Percentiles rank a stretch among this genome's conserved stretches.
Evolutionary conservation across 768 basidiomycete genomes (phyloP).

Genomic region (Pisolithus sp.): DNA sequence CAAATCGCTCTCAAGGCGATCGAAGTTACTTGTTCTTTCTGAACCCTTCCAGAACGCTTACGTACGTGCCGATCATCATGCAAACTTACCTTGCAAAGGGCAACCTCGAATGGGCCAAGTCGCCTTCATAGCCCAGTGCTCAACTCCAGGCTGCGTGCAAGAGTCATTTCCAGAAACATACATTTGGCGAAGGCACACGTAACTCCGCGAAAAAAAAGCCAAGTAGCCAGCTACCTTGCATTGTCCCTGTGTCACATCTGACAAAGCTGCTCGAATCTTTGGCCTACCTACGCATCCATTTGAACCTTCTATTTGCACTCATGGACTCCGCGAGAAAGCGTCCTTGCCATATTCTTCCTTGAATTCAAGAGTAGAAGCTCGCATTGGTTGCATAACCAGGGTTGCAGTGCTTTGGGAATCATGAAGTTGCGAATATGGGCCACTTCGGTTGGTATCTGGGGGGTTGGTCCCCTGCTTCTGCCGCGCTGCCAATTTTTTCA

Average conservation of each 20-base stretch:
- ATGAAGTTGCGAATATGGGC: slow-evolving; percentile 20
- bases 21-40: no score
- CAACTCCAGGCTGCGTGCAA: not conserved
- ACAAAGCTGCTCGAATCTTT: slow-evolving; percentile 2
- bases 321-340: slow-evolving; percentile 9
- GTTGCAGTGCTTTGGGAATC: slow-evolving; percentile 25
- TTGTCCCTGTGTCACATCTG: slow-evolving; percentile 12
- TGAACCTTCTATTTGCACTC: not conserved
- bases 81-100: no score
- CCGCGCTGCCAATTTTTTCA: slow-evolving; percentile 16
- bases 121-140: no score
- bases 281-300: not conserved
- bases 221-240: slow-evolving; percentile 29
- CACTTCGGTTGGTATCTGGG: not conserved
- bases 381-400: slow-evolving; percentile 25
- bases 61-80: no score
- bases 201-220: slow-evolving; percentile 12
- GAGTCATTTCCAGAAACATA: not conserved
- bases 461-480: slow-evolving; percentile 9
- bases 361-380: slow-evolving; percentile 13
- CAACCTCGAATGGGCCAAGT: no score
- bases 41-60: no score
- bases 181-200: not conserved
- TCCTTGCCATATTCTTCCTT: slow-evolving; percentile 13
- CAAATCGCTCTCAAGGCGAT: no score